Evolutionary conservation across 2,329 filamentous ascomycete species (phyloP).

Genomic region (Colletotrichum sublineola): DNA sequence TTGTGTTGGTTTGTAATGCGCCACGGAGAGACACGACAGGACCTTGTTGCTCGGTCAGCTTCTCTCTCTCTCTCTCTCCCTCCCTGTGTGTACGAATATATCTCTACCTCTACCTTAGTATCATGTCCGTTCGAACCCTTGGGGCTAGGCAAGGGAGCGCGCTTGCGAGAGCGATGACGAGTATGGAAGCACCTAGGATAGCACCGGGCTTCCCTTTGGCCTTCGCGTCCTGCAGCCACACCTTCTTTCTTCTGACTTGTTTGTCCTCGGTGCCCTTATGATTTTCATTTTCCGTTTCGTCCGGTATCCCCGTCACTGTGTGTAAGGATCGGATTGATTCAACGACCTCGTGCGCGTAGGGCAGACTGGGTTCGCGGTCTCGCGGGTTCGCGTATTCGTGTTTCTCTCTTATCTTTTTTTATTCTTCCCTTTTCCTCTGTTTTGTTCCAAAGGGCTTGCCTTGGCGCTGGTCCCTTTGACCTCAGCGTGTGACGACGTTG

Average conservation of each 20-base stretch:
- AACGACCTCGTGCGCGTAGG: not conserved
- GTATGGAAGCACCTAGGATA: not conserved
- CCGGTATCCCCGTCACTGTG: not conserved
- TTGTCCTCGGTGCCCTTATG: not conserved
- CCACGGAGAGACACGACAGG: not conserved
- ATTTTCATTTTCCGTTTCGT: not conserved
- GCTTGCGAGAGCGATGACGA: not conserved
- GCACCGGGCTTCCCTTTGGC: not conserved
- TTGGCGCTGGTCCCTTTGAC: not conserved
- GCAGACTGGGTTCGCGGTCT: not conserved
- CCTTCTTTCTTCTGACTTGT: constrained; percentile 12
- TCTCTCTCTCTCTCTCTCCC: not conserved
- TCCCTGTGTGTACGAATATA: no score
- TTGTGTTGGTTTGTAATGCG: not conserved
- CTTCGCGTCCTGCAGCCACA: constrained; percentile 32
- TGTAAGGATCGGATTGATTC: not conserved
- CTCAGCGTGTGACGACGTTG: constrained; percentile 12
- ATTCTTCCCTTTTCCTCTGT: not conserved
- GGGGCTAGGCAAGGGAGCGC: not conserved
- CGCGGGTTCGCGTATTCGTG: not conserved
- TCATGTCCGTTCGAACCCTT: not conserved
- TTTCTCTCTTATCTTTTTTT: not conserved
- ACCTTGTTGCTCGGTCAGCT: not conserved
- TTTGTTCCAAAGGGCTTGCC: not conserved
- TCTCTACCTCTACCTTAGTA: not conserved